These are phyloP conservation scores for Metschnikowia arizonensis DNA, from an alignment of 805 yeast species.

Conservation along the genomic window DNA sequence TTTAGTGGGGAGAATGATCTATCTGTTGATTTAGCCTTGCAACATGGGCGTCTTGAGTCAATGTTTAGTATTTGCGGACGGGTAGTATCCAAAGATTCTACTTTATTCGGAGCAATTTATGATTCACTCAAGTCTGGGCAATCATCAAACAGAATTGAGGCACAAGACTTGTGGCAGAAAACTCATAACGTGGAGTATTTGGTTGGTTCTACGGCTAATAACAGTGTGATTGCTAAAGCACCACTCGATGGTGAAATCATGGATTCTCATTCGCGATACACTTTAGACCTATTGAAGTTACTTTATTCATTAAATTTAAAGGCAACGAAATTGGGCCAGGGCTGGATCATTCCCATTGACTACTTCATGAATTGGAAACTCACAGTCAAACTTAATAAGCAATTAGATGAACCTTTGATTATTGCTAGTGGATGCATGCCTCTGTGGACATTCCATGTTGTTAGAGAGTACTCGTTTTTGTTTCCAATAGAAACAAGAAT, in stretches of 20 bases:
- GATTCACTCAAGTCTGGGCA: conserved; percentile 41
- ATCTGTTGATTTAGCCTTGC: neutral
- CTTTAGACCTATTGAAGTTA: conserved; percentile 47
- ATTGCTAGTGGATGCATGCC: conserved; percentile 87
- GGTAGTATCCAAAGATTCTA: conserved; percentile 57
- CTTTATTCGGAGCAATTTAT: conserved; percentile 73
- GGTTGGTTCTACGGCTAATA: neutral
- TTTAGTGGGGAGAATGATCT: neutral
- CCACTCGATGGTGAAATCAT: conserved; percentile 19
- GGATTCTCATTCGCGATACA: conserved; percentile 32
- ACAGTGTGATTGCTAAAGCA: neutral
- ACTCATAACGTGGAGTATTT: conserved; percentile 48
- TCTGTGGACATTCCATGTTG: conserved; percentile 73
- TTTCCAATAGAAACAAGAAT: conserved; percentile 81
- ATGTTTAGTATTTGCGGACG: conserved; percentile 60
- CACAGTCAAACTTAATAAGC: conserved; percentile 81
- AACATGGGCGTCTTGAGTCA: conserved; percentile 20
- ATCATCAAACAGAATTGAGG: conserved; percentile 38
- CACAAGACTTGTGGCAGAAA: conserved; percentile 54
- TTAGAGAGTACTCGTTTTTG: conserved; percentile 71
- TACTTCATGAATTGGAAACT: conserved; percentile 71
- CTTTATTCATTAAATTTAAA: conserved; percentile 39
- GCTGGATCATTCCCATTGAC: conserved; percentile 17
- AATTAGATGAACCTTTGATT: conserved; percentile 81
- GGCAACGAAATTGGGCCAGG: conserved; percentile 14